These are phyloP conservation scores for Podospora fimiseda DNA, from an alignment of 495 filamentous ascomycete species.

Conservation along the genomic window DNA sequence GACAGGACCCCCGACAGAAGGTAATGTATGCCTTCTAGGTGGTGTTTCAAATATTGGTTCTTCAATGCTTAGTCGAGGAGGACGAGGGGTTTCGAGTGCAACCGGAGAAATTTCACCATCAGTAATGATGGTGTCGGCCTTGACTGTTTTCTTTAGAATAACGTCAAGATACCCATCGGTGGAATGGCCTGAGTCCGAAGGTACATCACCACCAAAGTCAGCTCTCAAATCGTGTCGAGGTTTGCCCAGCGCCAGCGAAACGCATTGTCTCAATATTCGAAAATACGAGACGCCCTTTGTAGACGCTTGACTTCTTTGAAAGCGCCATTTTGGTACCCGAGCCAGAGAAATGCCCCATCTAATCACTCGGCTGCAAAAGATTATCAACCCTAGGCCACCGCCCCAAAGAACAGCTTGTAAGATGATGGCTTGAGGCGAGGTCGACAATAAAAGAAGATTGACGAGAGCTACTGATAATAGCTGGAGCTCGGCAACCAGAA, in stretches of 20 bases:
- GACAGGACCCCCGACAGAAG: conserved; percentile 27
- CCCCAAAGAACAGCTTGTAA: conserved; percentile 80
- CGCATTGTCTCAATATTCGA: conserved; percentile 22
- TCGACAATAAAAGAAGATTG: conserved; percentile 70
- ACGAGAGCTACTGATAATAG: conserved; percentile 76
- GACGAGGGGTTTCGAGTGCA: neutral
- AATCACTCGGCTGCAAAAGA: conserved; percentile 68
- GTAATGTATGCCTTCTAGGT: conserved; percentile 49
- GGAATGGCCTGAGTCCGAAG: conserved; percentile 17
- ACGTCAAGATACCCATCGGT: conserved; percentile 16
- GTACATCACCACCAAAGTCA: neutral
- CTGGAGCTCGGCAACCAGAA: conserved; percentile 80
- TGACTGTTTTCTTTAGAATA: neutral
- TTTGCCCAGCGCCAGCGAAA: conserved; percentile 20
- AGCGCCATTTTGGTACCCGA: conserved; percentile 85
- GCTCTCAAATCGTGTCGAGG: conserved; percentile 23
- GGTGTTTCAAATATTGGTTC: conserved; percentile 15
- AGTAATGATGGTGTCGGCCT: conserved; percentile 7
- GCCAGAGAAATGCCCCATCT: conserved; percentile 80
- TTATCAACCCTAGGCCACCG: conserved; percentile 70
- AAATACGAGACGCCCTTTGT: conserved; percentile 19
- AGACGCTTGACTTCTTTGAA: conserved; percentile 46
- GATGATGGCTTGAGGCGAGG: conserved; percentile 78
- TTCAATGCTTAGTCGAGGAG: conserved; percentile 13
- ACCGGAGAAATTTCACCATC: conserved; percentile 8